Conservation (phyloP, 2,329 filamentous ascomycete species). For the Iodosphaeria phyllophila region DNA sequence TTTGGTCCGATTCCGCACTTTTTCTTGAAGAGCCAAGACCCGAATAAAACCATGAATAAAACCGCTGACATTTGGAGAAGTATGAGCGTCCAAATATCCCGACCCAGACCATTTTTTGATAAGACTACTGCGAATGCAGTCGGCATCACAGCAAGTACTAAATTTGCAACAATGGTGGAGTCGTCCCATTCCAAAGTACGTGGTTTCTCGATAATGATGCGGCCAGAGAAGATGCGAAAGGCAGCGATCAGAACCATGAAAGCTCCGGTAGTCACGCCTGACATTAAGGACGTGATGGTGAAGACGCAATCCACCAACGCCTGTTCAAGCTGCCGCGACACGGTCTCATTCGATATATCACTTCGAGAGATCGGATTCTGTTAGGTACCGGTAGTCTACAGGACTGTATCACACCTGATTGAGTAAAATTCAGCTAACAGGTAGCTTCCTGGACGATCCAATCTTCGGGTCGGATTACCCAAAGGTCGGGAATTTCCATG, state of each 20-base stretch:
- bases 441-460: too few species aligned
- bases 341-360: too few species aligned
- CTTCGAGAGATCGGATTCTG: too few species aligned
- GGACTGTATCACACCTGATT: too few species aligned
- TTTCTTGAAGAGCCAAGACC: not conserved
- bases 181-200: conserved; percentile 5
- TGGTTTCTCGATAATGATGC: conserved; percentile 2
- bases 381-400: too few species aligned
- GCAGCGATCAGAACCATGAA: conserved; percentile 3
- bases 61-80: conserved; percentile 5
- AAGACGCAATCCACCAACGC: too few species aligned
- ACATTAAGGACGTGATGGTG: too few species aligned
- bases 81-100: conserved; percentile 6
- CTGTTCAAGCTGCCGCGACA: too few species aligned
- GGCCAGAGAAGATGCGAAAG: conserved; percentile 3
- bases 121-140: conserved; percentile 5
- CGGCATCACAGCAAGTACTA: conserved; percentile 4
- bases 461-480: too few species aligned
- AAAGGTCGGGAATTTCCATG: too few species aligned
- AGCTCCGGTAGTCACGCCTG: conserved; percentile 5
- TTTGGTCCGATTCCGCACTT: too few species aligned
- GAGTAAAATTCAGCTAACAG: too few species aligned
- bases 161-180: conserved; percentile 3
- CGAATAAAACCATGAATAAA: conserved; percentile 3
- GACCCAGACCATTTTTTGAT: conserved; percentile 5